Evolutionary conservation across 2,329 filamentous ascomycete genomes (phyloP).

Genomic region (Monosporascus sp.): DNA sequence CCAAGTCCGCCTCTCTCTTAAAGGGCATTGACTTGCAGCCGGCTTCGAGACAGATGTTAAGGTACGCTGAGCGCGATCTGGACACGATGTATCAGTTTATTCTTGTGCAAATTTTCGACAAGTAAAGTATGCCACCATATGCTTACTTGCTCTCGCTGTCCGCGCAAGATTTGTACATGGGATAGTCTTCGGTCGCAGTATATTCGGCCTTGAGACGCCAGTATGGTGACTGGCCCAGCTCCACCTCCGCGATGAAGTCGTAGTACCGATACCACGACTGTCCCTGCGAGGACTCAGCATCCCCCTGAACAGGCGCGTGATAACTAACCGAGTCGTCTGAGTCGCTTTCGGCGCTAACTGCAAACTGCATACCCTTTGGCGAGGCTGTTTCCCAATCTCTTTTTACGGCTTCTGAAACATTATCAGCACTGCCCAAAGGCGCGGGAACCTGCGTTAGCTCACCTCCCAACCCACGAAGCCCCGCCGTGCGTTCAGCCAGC

Average conservation of each 20-base stretch:
- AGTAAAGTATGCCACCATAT: too few relatives aligned
- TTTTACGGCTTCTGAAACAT: too few relatives aligned
- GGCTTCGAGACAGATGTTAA: slow-evolving; percentile 13
- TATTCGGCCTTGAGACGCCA: slow-evolving; percentile 14
- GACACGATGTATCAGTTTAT: background rate
- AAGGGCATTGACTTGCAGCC: slow-evolving; percentile 41
- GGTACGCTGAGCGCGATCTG: slow-evolving; percentile 1
- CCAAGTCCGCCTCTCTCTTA: slow-evolving; percentile 47
- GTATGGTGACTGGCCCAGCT: slow-evolving; percentile 12
- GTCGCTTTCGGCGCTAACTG: too few relatives aligned
- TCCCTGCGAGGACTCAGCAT: slow-evolving; percentile 2
- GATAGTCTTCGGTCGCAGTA: slow-evolving; percentile 4
- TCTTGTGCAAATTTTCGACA: background rate
- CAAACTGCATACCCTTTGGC: too few relatives aligned
- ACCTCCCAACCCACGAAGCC: too few relatives aligned
- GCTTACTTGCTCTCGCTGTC: slow-evolving; percentile 8
- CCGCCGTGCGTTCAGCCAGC: too few relatives aligned
- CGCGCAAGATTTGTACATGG: slow-evolving; percentile 4
- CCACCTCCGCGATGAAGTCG: slow-evolving; percentile 13
- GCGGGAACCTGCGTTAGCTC: too few relatives aligned
- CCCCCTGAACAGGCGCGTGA: slow-evolving; percentile 1
- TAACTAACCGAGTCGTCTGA: too few relatives aligned
- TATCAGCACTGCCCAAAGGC: too few relatives aligned
- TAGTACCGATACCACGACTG: slow-evolving; percentile 10
- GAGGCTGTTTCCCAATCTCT: too few relatives aligned